Base-by-base conservation (phyloP, 2,329 filamentous ascomycete genomes). In the Colletotrichum liaoningense region DNA sequence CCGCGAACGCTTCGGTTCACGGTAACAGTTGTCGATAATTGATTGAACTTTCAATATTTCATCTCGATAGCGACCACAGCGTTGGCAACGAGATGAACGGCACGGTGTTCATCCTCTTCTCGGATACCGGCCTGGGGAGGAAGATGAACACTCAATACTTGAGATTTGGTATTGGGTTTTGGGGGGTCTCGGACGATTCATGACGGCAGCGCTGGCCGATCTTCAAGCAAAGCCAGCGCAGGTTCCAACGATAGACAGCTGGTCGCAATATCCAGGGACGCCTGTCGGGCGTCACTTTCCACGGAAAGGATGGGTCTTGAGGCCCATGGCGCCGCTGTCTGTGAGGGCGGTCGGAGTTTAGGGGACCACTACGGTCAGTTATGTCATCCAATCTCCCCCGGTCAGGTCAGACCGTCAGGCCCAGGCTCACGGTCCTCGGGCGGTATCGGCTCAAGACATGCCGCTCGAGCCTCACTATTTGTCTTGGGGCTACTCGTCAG, bases 391-490 rank as follows among this genome's bases (percentile, higher is more conserved):
- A 55, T 55, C 22, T 46, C 49, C 30, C 42, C 56, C 54, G 9
- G 49, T 16, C 24, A 14, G 24, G 14, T 52, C 22, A 56, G 54
- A 14, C 54, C 11, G 14, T 52, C 22, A 28, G 54, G 22, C 22
- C 22, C 1, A 16, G n/a, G 54, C 54, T 30, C 28, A 54, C 30
- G 9, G n/a, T 63, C 22, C 63, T 22, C 22, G 11, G 54, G 30
- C 33, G 22, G 67, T 22, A 46, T 35, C 63, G 26, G 63, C 28
- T 55, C 42, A 35, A 30, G 38, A 19, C 49, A 24, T 35, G 33
- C 57, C 38, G 65, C 69, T 63, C 65, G 42, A 69, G 58, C 65
- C 65, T 63, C 65, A 68, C 57, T 26, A 35, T 14, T 57, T 42
- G 55, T 35, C 35, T 16, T 33, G 35, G 49, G 16, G 33, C 46